A percentile compares a stretch with the other conserved stretches of the same genome.
Conservation (phyloP, 2,329 filamentous ascomycete genomes). For the Calonectria hawksworthii region DNA sequence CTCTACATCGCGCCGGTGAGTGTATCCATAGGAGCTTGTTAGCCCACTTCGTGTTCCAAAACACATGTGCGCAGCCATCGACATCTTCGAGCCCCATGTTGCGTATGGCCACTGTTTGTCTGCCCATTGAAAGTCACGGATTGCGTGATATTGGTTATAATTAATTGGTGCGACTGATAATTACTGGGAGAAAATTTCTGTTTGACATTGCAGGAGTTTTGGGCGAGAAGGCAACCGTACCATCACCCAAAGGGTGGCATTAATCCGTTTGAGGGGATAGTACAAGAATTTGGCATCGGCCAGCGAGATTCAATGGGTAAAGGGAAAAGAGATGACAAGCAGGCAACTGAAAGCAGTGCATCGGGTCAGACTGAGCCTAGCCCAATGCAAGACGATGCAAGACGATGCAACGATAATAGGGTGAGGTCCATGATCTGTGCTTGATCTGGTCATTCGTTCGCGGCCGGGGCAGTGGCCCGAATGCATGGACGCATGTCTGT, state of each 20-base stretch:
- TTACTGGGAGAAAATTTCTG: neutral
- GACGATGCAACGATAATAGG: slow-evolving; percentile 3
- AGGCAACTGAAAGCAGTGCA: neutral
- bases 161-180: neutral
- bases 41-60: neutral
- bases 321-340: neutral
- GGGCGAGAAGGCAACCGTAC: neutral
- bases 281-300: neutral
- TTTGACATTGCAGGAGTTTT: neutral
- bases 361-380: slow-evolving; percentile 1
- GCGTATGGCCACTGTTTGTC: neutral
- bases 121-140: too few relatives aligned
- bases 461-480: slow-evolving; percentile 8
- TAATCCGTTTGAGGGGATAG: neutral
- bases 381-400: neutral
- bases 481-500: slow-evolving; percentile 16
- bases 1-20: neutral
- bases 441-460: slow-evolving; percentile 14
- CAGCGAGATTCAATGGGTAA: neutral
- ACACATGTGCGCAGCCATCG: neutral
- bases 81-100: neutral
- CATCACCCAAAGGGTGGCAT: neutral
- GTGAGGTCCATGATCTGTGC: slow-evolving; percentile 13
- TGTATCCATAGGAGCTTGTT: neutral
- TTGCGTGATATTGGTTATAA: neutral